Evolutionary conservation across 352 stramenopile genomes (phyloP).

Genomic region (Globisporangium perplexum): DNA sequence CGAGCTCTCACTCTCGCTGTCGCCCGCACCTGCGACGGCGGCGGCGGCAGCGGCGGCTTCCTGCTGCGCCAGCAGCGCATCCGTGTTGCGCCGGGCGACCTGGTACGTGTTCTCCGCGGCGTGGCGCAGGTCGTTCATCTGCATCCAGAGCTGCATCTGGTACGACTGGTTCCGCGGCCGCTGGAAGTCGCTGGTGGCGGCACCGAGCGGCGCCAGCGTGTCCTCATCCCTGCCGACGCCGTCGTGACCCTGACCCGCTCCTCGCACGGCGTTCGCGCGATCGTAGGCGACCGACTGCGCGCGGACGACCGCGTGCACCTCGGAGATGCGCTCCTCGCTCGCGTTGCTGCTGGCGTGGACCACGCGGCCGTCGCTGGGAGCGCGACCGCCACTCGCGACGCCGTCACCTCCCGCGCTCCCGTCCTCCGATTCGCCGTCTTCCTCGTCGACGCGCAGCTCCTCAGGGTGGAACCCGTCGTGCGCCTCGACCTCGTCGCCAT

Average conservation of each 20-base stretch:
- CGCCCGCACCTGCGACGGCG: too few species aligned
- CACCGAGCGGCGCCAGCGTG: not conserved
- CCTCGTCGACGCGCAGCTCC: slow-evolving; percentile 15
- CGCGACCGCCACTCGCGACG: too few species aligned
- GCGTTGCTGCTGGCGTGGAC: not conserved
- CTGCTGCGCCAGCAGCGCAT: slow-evolving; percentile 35
- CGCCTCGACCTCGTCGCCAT: slow-evolving; percentile 18
- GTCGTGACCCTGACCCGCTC: too few species aligned
- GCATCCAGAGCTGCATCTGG: slow-evolving; percentile 63
- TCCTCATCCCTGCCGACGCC: slow-evolving; percentile 1
- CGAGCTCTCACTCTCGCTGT: slow-evolving; percentile 1
- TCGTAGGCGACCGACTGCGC: slow-evolving; percentile 9
- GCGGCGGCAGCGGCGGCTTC: not conserved
- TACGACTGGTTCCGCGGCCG: slow-evolving; percentile 23
- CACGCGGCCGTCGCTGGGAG: not conserved
- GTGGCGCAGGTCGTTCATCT: slow-evolving; percentile 68
- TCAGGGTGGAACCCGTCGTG: slow-evolving; percentile 11
- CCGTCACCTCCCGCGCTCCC: slow-evolving; percentile 8
- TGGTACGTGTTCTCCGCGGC: slow-evolving; percentile 64
- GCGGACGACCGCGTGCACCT: slow-evolving; percentile 10
- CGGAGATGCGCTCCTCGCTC: slow-evolving; percentile 6
- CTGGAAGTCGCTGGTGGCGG: not conserved
- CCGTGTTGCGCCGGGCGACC: slow-evolving; percentile 47
- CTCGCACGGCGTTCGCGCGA: not conserved
- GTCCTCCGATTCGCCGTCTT: slow-evolving; percentile 29